Percentiles rank a stretch among this genome's conserved stretches.
phyloP scores from a whole-genome alignment of 2,329 filamentous ascomycete species.

The Neofusicoccum parvum region DNA sequence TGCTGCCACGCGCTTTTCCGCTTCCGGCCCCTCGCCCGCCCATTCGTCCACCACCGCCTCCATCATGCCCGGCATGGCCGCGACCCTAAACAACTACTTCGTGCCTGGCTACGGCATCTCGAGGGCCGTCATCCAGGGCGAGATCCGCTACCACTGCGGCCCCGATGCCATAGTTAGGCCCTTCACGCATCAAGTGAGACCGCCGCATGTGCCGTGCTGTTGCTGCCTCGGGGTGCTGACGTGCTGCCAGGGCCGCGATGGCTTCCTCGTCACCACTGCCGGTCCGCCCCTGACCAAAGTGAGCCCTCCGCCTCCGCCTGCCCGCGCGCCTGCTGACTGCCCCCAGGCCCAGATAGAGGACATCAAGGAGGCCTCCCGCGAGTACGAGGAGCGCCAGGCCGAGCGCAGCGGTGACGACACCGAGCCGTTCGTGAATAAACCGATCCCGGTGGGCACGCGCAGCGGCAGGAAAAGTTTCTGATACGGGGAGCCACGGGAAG shows the following conservation, averaged over 20 bases:
- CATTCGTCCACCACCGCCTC: neutral
- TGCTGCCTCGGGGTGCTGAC: neutral
- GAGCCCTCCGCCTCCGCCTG: conserved; percentile 8
- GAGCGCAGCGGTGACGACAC: conserved; percentile 35
- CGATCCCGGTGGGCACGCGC: conserved; percentile 35
- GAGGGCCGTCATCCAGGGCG: conserved; percentile 46
- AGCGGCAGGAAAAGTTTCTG: conserved; percentile 8
- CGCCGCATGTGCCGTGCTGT: neutral
- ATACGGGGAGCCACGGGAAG: neutral
- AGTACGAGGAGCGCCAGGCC: conserved; percentile 46
- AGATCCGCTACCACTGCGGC: conserved; percentile 47
- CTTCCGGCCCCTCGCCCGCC: neutral
- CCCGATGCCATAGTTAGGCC: conserved; percentile 46
- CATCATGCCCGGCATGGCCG: conserved; percentile 23
- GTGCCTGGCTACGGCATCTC: conserved; percentile 47
- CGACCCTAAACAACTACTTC: conserved; percentile 43
- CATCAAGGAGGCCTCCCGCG: conserved; percentile 41
- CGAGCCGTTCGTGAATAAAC: conserved; percentile 40
- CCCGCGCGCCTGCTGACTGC: neutral
- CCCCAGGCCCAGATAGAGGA: conserved; percentile 46
- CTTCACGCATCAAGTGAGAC: conserved; percentile 45
- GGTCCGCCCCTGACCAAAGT: conserved; percentile 47
- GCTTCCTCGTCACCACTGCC: conserved; percentile 44
- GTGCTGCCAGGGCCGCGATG: conserved; percentile 41
- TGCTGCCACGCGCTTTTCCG: conserved; percentile 4